These are phyloP conservation scores for Leptographium procerum DNA, from an alignment of 2,329 filamentous ascomycete genomes.

Conservation along the genomic window DNA sequence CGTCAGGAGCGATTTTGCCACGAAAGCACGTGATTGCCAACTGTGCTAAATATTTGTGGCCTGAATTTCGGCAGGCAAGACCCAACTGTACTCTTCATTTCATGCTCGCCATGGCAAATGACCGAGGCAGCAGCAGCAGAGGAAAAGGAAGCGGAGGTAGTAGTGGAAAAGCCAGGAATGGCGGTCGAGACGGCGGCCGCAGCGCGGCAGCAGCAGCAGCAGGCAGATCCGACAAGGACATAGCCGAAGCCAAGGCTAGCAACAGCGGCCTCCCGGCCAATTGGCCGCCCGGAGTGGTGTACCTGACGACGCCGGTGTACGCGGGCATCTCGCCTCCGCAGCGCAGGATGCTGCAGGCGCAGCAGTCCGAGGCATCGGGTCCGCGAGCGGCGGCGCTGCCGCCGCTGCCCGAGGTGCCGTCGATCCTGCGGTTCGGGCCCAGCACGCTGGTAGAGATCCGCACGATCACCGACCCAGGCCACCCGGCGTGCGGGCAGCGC, in stretches of 20 bases:
- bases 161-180: neutral
- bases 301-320: slow-evolving; percentile 39
- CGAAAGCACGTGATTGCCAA: slow-evolving; percentile 13
- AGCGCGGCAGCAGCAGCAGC: neutral
- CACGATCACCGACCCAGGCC: slow-evolving; percentile 34
- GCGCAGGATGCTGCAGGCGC: slow-evolving; percentile 24
- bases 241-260: no score
- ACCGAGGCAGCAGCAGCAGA: neutral
- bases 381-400: neutral
- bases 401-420: slow-evolving; percentile 8
- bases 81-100: no score
- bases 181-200: neutral
- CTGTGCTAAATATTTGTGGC: no score
- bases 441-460: slow-evolving; percentile 41
- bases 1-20: slow-evolving; percentile 7
- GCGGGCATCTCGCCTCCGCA: slow-evolving; percentile 33
- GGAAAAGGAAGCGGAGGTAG: no score
- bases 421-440: slow-evolving; percentile 25
- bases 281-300: slow-evolving; percentile 44
- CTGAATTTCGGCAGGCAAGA: neutral
- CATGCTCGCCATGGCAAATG: neutral
- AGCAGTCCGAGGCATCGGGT: slow-evolving; percentile 7
- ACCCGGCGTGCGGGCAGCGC: slow-evolving; percentile 46
- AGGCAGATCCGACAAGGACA: no score
- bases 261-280: slow-evolving; percentile 32